These are phyloP conservation scores for Teratosphaeria nubilosa DNA, from an alignment of 2,329 filamentous ascomycete species.

Conservation along the genomic window DNA sequence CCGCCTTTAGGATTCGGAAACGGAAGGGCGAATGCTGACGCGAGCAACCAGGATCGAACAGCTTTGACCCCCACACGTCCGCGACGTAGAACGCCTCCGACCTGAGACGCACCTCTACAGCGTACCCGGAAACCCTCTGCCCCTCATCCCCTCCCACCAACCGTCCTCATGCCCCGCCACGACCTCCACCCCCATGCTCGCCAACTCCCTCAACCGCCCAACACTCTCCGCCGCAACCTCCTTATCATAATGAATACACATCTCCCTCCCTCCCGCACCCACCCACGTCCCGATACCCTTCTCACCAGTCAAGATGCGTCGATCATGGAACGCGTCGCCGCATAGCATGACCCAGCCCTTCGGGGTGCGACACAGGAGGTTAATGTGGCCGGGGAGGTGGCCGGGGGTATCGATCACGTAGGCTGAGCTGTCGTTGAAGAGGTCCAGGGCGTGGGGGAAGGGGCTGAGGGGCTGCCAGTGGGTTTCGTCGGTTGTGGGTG, in stretches of 20 bases:
- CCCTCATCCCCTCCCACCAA: constrained; percentile 32
- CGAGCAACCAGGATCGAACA: no score
- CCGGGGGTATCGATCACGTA: constrained; percentile 43
- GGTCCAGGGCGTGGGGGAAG: constrained; percentile 38
- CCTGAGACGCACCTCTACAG: constrained; percentile 30
- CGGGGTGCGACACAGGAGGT: constrained; percentile 35
- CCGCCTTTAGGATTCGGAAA: no score
- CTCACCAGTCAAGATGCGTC: constrained; percentile 41
- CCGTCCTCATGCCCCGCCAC: constrained; percentile 42
- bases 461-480: constrained; percentile 36
- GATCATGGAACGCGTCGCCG: constrained; percentile 47
- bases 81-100: no score
- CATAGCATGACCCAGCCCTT: constrained; percentile 40
- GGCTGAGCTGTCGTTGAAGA: constrained; percentile 38
- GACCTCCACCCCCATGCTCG: constrained; percentile 32
- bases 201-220: constrained; percentile 30
- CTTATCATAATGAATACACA: constrained; percentile 44
- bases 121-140: constrained; percentile 18
- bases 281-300: constrained; percentile 43
- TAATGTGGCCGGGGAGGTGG: constrained; percentile 43
- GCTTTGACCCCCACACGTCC: no score
- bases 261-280: constrained; percentile 33
- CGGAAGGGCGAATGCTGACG: no score
- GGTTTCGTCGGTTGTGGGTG: constrained; percentile 14
- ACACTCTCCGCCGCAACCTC: constrained; percentile 36